Conservation (phyloP, 768 basidiomycete genomes). For the Chiua virens region DNA sequence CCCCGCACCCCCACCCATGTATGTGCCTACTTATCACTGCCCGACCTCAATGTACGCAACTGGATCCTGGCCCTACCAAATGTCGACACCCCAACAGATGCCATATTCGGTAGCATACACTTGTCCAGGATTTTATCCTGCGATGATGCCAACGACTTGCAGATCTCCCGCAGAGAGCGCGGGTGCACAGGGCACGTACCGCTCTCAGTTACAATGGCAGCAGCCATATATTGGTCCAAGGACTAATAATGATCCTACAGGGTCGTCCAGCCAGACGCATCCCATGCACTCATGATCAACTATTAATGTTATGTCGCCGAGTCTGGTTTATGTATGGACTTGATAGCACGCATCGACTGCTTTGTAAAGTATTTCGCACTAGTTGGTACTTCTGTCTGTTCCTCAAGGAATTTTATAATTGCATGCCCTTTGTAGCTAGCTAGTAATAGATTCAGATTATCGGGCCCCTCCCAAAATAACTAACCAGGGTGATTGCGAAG, state of each 20-base stretch:
- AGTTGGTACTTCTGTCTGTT: slow-evolving; percentile 13
- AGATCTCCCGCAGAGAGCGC: slow-evolving; percentile 13
- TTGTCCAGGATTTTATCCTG: slow-evolving; percentile 25
- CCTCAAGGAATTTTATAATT: too few species aligned
- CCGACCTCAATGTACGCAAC: slow-evolving; percentile 20
- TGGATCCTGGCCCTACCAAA: slow-evolving; percentile 36
- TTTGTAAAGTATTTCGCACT: slow-evolving; percentile 22
- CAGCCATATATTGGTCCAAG: slow-evolving; percentile 36
- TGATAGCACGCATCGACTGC: slow-evolving; percentile 4
- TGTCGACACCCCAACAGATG: slow-evolving; percentile 16
- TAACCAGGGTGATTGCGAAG: too few species aligned
- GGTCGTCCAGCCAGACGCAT: slow-evolving; percentile 18
- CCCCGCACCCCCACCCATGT: slow-evolving; percentile 19
- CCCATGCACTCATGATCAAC: slow-evolving; percentile 11
- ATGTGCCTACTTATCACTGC: slow-evolving; percentile 22
- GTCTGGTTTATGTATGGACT: slow-evolving; percentile 1
- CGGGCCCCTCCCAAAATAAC: too few species aligned
- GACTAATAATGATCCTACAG: slow-evolving; percentile 36
- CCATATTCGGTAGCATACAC: slow-evolving; percentile 22
- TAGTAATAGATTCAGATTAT: too few species aligned
- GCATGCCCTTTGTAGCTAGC: too few species aligned
- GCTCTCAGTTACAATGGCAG: slow-evolving; percentile 36
- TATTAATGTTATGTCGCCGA: background rate
- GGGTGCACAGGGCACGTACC: slow-evolving; percentile 24
- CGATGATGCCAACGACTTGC: slow-evolving; percentile 9